Conservation (phyloP, 192 early-diverging fungal genomes). For the Funneliformis mosseae region DNA sequence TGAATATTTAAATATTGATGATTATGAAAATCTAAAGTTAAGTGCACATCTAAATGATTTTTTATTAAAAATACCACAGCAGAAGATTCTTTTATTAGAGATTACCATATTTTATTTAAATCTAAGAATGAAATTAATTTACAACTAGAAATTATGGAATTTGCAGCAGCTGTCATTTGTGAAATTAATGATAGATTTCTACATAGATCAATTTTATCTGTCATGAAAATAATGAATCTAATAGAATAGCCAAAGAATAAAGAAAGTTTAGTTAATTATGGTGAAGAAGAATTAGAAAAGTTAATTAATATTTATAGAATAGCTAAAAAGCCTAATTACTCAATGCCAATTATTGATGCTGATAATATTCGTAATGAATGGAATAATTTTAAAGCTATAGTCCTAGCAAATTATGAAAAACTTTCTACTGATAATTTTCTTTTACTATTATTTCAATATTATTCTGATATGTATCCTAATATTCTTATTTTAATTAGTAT, state of each 20-base stretch:
- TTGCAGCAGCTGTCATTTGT: background rate
- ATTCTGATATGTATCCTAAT: background rate
- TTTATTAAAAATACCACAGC: background rate
- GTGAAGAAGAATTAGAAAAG: background rate
- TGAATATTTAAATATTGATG: background rate
- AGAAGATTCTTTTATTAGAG: background rate
- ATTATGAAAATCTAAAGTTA: background rate
- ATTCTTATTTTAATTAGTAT: background rate
- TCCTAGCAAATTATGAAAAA: background rate
- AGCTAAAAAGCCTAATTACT: background rate
- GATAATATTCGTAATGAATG: background rate
- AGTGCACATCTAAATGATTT: background rate
- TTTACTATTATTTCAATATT: background rate
- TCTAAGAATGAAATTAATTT: background rate
- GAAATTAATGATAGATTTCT: constrained; percentile 10
- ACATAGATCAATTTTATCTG: background rate
- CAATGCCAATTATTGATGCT: background rate
- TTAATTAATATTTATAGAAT: background rate
- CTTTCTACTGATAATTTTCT: background rate
- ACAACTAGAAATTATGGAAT: background rate
- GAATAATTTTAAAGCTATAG: background rate
- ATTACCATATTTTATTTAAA: background rate
- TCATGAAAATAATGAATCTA: constrained; percentile 1
- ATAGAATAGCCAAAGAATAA: background rate
- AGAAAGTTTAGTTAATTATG: background rate